Evolutionary conservation across 2,329 filamentous ascomycete genomes (phyloP).

Genomic region (Samsoniella hepiali): DNA sequence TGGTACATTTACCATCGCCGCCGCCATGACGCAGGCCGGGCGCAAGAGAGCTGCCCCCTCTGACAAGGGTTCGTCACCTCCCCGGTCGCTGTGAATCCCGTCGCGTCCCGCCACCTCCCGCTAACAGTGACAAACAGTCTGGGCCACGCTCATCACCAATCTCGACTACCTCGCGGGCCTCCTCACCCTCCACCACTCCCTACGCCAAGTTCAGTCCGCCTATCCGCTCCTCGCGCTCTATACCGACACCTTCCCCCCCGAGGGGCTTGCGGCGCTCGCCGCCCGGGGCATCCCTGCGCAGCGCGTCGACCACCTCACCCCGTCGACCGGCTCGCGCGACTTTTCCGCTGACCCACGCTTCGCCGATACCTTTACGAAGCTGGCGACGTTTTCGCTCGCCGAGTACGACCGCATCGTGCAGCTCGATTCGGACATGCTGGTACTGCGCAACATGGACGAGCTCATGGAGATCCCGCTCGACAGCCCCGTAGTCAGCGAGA

Average conservation of each 20-base stretch:
- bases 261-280: constrained; percentile 66
- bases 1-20: not conserved
- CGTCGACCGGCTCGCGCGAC: constrained; percentile 55
- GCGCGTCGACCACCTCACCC: constrained; percentile 69
- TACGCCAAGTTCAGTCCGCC: constrained; percentile 60
- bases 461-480: constrained; percentile 81
- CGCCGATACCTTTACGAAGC: constrained; percentile 87
- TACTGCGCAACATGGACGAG: constrained; percentile 83
- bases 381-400: constrained; percentile 71
- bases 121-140: constrained; percentile 56
- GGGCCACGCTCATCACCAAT: constrained; percentile 86
- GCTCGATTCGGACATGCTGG: constrained; percentile 86
- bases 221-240: constrained; percentile 83
- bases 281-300: constrained; percentile 66
- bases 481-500: constrained; percentile 29
- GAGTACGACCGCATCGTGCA: constrained; percentile 79
- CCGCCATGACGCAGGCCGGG: constrained; percentile 1
- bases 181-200: constrained; percentile 74
- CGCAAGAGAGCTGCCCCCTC: not conserved
- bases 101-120: not conserved
- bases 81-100: not conserved
- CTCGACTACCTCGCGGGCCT: constrained; percentile 77
- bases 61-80: not conserved
- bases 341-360: constrained; percentile 78
- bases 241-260: constrained; percentile 69